Base-by-base conservation (phyloP, 179 eudicot species). In the Gypsophila paniculata region DNA sequence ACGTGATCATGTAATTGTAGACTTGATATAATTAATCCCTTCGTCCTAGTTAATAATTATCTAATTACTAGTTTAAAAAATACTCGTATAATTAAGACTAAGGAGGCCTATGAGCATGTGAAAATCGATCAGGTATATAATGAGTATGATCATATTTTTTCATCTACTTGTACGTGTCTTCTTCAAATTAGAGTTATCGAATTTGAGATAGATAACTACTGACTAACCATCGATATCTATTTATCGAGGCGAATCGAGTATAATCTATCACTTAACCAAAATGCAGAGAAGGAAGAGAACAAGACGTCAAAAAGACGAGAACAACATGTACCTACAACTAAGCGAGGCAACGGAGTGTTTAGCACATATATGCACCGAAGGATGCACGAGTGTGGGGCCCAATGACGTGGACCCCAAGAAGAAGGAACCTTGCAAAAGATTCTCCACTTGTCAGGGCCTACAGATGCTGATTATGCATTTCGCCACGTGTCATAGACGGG, bases 301-400 rank as follows among this genome's bases (percentile, higher is more conserved):
- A 34, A 86, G 77, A 62, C 82, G 85, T 80, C 87, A 88, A 14
- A 88, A 78, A 57, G 75, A 82, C 65, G 96, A 86, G 46, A 90
- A 86, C 73, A 73, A 64, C 12, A 44, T 90, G 81, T 94, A 87
- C 71, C 13, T 89, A 23, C 89, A 91, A 72, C 84, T 91, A 64
- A 81, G 78, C 38, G 99, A 91, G 71, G 99, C 97, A 8, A 94
- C 91, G 99, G 99, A 88, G 21, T 88, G 99, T 76, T 71, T 94
- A 58, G 91, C 80, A 73, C 99, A 94, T 79, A 91, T 94, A 48
- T 91, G 96, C 61, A 86, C 94, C 1, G 96, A 94, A 80, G 98
- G 99, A 21, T 94, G 97, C 79, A 88, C 89, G 18, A 82, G 58
- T 1, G 96, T 94, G n/a, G 96, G 99, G 11, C 99, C 99, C 0